Conservation (phyloP, 306 rosid genomes). For the Gleditsia sinensis region DNA sequence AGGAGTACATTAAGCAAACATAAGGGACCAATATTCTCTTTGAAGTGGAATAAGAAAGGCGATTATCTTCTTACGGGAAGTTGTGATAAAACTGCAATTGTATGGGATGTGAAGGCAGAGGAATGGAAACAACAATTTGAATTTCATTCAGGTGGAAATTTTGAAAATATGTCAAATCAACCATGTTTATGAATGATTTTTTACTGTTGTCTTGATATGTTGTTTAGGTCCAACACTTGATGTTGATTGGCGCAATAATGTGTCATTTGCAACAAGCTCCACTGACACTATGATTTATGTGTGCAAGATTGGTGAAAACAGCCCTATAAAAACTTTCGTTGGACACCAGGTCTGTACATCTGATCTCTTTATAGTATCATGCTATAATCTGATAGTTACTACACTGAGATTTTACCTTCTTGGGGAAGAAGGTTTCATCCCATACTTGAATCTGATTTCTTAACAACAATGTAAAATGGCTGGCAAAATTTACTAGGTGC, state of each 20-base stretch:
- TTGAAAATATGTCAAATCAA: not conserved
- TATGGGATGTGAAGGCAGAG: conserved; percentile 91
- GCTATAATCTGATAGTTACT: too few species aligned
- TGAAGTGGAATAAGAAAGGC: conserved; percentile 95
- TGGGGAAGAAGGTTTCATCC: not conserved
- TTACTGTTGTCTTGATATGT: conserved; percentile 32
- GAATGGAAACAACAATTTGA: conserved; percentile 94
- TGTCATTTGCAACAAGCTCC: conserved; percentile 90
- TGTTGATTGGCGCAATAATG: conserved; percentile 95
- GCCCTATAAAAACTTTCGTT: conserved; percentile 70
- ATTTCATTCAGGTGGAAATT: conserved; percentile 74
- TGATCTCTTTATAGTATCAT: conserved; percentile 1
- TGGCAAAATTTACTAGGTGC: conserved; percentile 19
- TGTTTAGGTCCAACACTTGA: conserved; percentile 90
- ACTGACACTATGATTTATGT: conserved; percentile 86
- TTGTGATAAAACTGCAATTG: conserved; percentile 93
- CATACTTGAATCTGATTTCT: not conserved
- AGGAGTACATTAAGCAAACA: conserved; percentile 82
- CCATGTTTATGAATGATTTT: not conserved
- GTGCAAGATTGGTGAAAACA: conserved; percentile 85
- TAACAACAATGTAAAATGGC: conserved; percentile 9
- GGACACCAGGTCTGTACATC: conserved; percentile 82
- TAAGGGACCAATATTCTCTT: conserved; percentile 89
- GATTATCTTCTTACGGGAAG: conserved; percentile 97
- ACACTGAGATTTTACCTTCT: not conserved